Base-by-base conservation (phyloP, 2,329 filamentous ascomycete genomes). In the Penicillium hordei region DNA sequence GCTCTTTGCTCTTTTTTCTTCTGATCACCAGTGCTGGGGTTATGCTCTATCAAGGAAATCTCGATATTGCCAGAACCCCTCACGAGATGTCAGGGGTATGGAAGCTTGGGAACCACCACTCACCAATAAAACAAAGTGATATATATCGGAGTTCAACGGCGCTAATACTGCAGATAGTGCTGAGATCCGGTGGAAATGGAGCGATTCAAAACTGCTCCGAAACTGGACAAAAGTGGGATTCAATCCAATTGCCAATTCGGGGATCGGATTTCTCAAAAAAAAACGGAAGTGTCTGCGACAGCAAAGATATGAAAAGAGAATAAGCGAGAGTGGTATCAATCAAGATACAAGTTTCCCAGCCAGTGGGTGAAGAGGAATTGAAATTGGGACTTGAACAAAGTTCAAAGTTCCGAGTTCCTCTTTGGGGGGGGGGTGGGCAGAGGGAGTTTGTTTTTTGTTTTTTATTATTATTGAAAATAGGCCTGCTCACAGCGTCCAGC, bases 401-500 rank as follows among this genome's bases (percentile, higher is more conserved):
- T 39, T 52, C 50, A 4, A 44, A 33, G 19, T 43, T 29, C 46
- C 48, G 49, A 43, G 39, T 40, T 54, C 38, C 29, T 34, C 40
- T 52, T 54, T 58, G 36, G n/a, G 44, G 7, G 6, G 12, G 29
- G 29, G 29, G 5, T 33, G 13, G 31, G n/a, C n/a, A n/a, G n/a
- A n/a, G n/a, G n/a, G n/a, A n/a, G n/a, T n/a, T n/a, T n/a, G n/a
- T n/a, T 46, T 53, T 51, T 42, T 17, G 15, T 34, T 33, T 17
- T 34, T 34, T 17, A 46, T 52, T 48, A 4, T 52, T 31, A 31
- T 65, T 62, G 59, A 52, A 59, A 71, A 65, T 57, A 60, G 33
- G 63, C 69, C 70, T 70, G 72, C 70, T 75, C 71, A 71, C 71
- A 69, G 68, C 68, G 65, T 72, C 71, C 71, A 66, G 64, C 70